Evolutionary conservation across 495 filamentous ascomycete species (phyloP).

Genomic region (Penicillium argentinense): DNA sequence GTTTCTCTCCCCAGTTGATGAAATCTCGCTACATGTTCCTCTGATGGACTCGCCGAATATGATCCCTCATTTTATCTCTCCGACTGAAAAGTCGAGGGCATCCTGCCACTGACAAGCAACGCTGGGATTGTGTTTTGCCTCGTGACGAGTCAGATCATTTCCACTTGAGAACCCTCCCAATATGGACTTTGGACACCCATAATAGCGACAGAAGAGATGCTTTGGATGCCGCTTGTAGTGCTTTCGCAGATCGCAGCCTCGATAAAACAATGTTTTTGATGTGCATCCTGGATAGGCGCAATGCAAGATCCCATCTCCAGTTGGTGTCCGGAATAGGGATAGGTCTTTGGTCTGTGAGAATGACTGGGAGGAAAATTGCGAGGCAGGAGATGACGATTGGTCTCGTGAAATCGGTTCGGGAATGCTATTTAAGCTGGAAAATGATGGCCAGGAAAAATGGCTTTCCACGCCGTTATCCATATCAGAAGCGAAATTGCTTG

Average conservation of each 20-base stretch:
- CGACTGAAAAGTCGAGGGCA: conserved; percentile 58
- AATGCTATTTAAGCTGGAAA: not conserved
- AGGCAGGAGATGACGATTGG: not conserved
- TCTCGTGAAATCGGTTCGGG: not conserved
- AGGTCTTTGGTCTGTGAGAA: not conserved
- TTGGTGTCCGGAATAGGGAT: not conserved
- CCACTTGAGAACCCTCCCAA: conserved; percentile 57
- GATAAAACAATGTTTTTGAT: conserved; percentile 52
- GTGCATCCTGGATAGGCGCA: conserved; percentile 55
- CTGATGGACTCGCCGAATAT: conserved; percentile 44
- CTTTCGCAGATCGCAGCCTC: conserved; percentile 60
- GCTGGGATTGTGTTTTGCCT: conserved; percentile 57
- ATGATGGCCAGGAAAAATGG: conserved; percentile 1
- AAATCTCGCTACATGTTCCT: not conserved
- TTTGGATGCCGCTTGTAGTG: conserved; percentile 59
- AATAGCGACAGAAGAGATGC: conserved; percentile 55
- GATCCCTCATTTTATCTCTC: conserved; percentile 60
- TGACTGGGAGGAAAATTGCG: not conserved
- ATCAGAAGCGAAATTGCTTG: too few relatives aligned
- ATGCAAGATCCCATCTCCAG: conserved; percentile 34
- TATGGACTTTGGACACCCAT: conserved; percentile 51
- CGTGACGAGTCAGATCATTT: conserved; percentile 57
- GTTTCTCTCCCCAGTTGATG: not conserved
- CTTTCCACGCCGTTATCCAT: too few relatives aligned
- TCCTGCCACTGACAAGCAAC: conserved; percentile 52